A percentile compares a stretch with the other conserved stretches of the same genome.
phyloP scores from a whole-genome alignment of 805 yeast genomes.

The Ogataea populi-albae region DNA sequence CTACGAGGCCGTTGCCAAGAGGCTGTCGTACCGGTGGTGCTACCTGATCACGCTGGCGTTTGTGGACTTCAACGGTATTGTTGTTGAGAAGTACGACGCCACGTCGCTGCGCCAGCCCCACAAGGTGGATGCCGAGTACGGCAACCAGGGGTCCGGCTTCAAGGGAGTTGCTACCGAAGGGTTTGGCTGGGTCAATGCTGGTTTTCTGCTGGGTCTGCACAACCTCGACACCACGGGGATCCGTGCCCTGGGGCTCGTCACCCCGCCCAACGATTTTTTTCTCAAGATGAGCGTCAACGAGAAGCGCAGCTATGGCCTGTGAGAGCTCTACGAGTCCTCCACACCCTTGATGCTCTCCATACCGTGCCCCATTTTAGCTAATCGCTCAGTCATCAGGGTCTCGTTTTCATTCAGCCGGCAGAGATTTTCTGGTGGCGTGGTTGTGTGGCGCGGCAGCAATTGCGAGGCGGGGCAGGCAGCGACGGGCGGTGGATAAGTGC shows the following conservation, averaged over 20 bases:
- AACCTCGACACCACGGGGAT: slow-evolving; percentile 62
- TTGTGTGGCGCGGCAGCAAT: too few relatives aligned
- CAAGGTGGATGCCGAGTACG: slow-evolving; percentile 92
- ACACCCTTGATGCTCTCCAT: too few relatives aligned
- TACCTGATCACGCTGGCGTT: slow-evolving; percentile 83
- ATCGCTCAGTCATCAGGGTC: too few relatives aligned
- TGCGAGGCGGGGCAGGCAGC: too few relatives aligned
- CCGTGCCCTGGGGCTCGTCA: slow-evolving; percentile 75
- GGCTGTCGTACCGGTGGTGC: slow-evolving; percentile 87
- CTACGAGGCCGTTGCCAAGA: slow-evolving; percentile 55
- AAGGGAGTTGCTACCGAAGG: slow-evolving; percentile 95
- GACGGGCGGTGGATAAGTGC: too few relatives aligned
- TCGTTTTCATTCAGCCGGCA: too few relatives aligned
- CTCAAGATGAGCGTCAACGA: slow-evolving; percentile 43
- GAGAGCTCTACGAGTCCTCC: too few relatives aligned
- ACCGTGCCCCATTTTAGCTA: too few relatives aligned
- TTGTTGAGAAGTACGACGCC: slow-evolving; percentile 93
- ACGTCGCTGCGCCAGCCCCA: slow-evolving; percentile 82
- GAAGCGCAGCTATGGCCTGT: slow-evolving; percentile 33
- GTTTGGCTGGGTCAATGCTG: slow-evolving; percentile 97
- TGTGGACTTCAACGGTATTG: slow-evolving; percentile 90
- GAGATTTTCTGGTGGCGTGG: too few relatives aligned
- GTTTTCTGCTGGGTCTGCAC: slow-evolving; percentile 70
- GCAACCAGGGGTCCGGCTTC: slow-evolving; percentile 91
- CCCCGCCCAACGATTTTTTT: slow-evolving; percentile 68